A percentile compares a stretch with the other conserved stretches of the same genome.
phyloP scores from a whole-genome alignment of 2,329 filamentous ascomycete species.

The Albophoma yamanashiensis region DNA sequence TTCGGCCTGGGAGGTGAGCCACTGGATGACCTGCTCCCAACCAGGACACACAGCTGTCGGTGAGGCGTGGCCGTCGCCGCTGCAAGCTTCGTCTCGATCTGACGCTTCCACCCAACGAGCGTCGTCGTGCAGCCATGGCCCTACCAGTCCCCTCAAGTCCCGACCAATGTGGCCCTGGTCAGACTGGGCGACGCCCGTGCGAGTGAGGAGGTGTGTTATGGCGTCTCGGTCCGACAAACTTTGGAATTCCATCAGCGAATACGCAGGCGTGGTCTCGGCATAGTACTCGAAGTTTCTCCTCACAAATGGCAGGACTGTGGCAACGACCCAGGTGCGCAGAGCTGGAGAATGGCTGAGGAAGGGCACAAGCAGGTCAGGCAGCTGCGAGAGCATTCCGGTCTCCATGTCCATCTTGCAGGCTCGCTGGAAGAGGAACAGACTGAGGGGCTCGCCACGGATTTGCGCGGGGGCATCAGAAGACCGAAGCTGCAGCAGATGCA shows the following conservation, averaged over 20 bases:
- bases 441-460: slow-evolving; percentile 42
- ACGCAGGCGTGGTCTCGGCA: slow-evolving; percentile 31
- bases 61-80: slow-evolving; percentile 13
- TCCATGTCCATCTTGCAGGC: slow-evolving; percentile 59
- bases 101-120: slow-evolving; percentile 36
- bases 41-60: slow-evolving; percentile 36
- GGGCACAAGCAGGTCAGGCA: slow-evolving; percentile 56
- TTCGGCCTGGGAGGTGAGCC: slow-evolving; percentile 51
- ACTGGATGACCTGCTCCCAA: slow-evolving; percentile 60
- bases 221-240: slow-evolving; percentile 47
- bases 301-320: slow-evolving; percentile 56
- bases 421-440: slow-evolving; percentile 56
- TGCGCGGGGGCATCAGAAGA: slow-evolving; percentile 36
- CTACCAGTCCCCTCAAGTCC: slow-evolving; percentile 57
- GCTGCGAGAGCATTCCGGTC: slow-evolving; percentile 58
- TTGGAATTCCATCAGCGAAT: slow-evolving; percentile 54
- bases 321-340: slow-evolving; percentile 58
- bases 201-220: slow-evolving; percentile 49
- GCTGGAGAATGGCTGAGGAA: slow-evolving; percentile 53
- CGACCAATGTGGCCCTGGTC: slow-evolving; percentile 38
- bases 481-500: slow-evolving; percentile 49
- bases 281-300: slow-evolving; percentile 63
- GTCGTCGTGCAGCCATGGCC: slow-evolving; percentile 63
- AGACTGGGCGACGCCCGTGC: slow-evolving; percentile 33
- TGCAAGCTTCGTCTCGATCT: slow-evolving; percentile 1